Conservation (phyloP, 2,329 filamentous ascomycete genomes). For the Torrubiella hemipterigena region DNA sequence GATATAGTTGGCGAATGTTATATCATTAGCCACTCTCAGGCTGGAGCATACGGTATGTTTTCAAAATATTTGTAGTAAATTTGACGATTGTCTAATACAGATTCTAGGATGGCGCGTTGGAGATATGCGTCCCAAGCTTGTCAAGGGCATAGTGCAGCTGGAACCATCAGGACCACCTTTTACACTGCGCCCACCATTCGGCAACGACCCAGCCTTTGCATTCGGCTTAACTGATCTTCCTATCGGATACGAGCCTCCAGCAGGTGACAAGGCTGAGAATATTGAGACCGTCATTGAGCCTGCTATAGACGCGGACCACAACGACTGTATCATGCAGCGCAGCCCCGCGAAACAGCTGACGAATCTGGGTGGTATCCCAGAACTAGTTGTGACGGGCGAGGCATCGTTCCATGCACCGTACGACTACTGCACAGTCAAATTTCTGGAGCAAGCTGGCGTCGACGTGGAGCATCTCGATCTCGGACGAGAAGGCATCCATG, state of each 20-base stretch:
- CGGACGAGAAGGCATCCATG: constrained; percentile 29
- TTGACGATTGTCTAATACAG: too few relatives aligned
- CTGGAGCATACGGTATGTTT: constrained; percentile 10
- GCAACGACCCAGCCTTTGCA: constrained; percentile 9
- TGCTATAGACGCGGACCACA: constrained; percentile 12
- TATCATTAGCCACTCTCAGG: constrained; percentile 16
- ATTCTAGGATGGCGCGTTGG: constrained; percentile 11
- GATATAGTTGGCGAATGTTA: constrained; percentile 16
- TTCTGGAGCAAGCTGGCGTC: constrained; percentile 34
- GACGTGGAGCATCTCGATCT: constrained; percentile 30
- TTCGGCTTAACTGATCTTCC: constrained; percentile 16
- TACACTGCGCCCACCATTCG: constrained; percentile 11
- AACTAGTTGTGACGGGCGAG: constrained; percentile 33
- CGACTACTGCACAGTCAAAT: constrained; percentile 40
- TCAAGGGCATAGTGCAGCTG: constrained; percentile 18
- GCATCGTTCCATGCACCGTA: constrained; percentile 38
- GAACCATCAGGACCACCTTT: constrained; percentile 15
- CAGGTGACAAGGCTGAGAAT: constrained; percentile 6
- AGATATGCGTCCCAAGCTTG: constrained; percentile 13
- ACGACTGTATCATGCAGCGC: constrained; percentile 17
- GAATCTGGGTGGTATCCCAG: constrained; percentile 31
- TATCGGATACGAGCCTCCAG: constrained; percentile 16
- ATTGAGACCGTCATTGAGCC: constrained; percentile 13
- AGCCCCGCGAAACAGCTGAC: constrained; percentile 22
- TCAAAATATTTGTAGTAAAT: not conserved